A percentile compares a stretch with the other conserved stretches of the same genome.
Evolutionary conservation across 164 flowering plant genomes (phyloP).

Genomic region (Sedum album): DNA sequence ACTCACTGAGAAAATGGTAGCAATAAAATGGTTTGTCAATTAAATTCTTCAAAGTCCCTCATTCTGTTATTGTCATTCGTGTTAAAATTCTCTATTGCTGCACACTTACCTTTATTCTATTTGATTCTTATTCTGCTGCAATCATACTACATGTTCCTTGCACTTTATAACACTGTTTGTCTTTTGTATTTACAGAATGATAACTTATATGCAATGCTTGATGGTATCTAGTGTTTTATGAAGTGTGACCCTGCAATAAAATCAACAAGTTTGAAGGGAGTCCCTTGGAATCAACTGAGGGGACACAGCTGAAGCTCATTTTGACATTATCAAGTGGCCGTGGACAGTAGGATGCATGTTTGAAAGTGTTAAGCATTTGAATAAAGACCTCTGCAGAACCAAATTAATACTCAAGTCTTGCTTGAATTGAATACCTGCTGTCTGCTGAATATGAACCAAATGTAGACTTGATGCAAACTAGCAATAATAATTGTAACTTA

Average conservation of each 20-base stretch:
- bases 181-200: neutral
- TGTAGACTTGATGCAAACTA: neutral
- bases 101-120: too few species aligned
- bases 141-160: neutral
- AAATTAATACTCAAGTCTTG: too few species aligned
- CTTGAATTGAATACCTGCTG: neutral
- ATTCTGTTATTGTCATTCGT: neutral
- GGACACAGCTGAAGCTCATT: neutral
- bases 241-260: neutral
- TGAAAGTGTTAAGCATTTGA: too few species aligned
- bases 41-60: too few species aligned
- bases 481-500: neutral
- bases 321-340: too few species aligned
- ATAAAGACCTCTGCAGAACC: too few species aligned
- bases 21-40: too few species aligned
- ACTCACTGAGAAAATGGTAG: too few species aligned
- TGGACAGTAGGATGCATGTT: too few species aligned
- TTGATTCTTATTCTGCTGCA: neutral
- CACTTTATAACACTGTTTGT: neutral
- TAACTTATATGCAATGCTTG: neutral
- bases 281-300: neutral
- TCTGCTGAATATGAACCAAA: too few species aligned
- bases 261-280: neutral
- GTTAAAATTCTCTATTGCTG: too few species aligned
- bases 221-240: neutral